Evolutionary conservation across 345 rosid genomes (phyloP), one percentile per base, ranked within the genome.

Genomic region (Acer yangbiense): DNA sequence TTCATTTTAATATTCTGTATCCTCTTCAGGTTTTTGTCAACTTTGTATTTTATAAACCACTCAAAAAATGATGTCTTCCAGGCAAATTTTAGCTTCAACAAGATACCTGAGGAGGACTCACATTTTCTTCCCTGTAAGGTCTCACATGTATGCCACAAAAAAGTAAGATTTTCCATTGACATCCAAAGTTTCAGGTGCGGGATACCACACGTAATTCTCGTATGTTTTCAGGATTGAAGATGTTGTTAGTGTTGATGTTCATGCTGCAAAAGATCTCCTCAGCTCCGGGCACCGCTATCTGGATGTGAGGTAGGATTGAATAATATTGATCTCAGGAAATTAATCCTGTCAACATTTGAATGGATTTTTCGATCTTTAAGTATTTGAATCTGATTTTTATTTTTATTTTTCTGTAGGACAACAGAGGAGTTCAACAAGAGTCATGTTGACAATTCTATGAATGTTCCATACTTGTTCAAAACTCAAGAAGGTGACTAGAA

Each of bases 401-500:
- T 7, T 43, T 43, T 7, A 44, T 44, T 44, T 10, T 0, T 46
- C 13, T 46, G 50, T 58, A 87, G 90, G 76, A 88, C 89, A 32
- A 67, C 71, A 50, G 90, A 85, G 85, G 94, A 90, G 77, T 90
- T 80, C 68, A 63, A 57, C 6, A 86, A 85, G 82, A 78, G 89
- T 27, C 92, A 87, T 50, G 71, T 82, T 46, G 86, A 85, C 21
- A 82, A 81, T 63, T 92, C 90, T 9, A 52, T 85, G 75, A 86
- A 87, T 73, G 85, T 86, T 80, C 90, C 92, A 61, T 86, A 82
- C 79, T 76, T 86, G 90, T 88, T 87, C 82, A 82, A 68, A 54
- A 82, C 90, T 10, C 81, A 76, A 64, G 88, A 85, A 82, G 90
- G 91, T 85, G 35, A 77, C 29, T 8, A 17, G 32, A n/a, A 4